Evolutionary conservation across 1,284 basidiomycete species (phyloP).

Genomic region (Ganoderma lucidum): DNA sequence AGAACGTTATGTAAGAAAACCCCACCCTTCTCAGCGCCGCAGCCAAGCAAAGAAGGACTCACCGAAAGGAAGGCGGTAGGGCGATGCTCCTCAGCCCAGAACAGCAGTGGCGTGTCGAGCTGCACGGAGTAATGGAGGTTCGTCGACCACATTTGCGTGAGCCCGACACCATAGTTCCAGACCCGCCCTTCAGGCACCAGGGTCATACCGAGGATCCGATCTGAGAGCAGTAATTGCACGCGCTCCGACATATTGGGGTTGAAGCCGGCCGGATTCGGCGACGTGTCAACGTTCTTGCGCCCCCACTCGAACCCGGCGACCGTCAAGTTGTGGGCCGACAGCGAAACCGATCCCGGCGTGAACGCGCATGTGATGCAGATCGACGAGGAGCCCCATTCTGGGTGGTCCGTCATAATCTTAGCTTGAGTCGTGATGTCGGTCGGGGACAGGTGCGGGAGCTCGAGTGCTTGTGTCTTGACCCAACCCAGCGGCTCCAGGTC

Average conservation of each 20-base stretch:
- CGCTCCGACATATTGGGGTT: slow-evolving; percentile 98
- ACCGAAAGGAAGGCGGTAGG: slow-evolving; percentile 91
- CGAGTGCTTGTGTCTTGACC: slow-evolving; percentile 96
- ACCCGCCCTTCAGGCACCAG: slow-evolving; percentile 90
- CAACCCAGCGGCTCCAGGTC: slow-evolving; percentile 97
- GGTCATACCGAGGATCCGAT: slow-evolving; percentile 92
- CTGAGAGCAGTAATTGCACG: slow-evolving; percentile 94
- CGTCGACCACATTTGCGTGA: slow-evolving; percentile 92
- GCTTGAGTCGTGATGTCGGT: slow-evolving; percentile 96
- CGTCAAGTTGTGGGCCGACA: slow-evolving; percentile 91
- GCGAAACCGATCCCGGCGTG: slow-evolving; percentile 96
- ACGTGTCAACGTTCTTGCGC: slow-evolving; percentile 88
- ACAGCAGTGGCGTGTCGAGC: slow-evolving; percentile 90
- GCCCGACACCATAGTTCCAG: slow-evolving; percentile 94
- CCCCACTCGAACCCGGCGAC: slow-evolving; percentile 99
- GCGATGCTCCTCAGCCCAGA: slow-evolving; percentile 97
- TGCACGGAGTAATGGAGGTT: slow-evolving; percentile 87
- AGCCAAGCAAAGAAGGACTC: slow-evolving; percentile 43
- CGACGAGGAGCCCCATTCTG: slow-evolving; percentile 93
- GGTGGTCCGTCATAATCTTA: slow-evolving; percentile 95
- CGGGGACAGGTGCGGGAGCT: slow-evolving; percentile 92
- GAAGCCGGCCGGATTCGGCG: slow-evolving; percentile 90
- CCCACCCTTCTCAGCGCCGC: not conserved
- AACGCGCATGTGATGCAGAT: slow-evolving; percentile 97
- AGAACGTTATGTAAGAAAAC: slow-evolving; percentile 14